These are phyloP conservation scores for Lactarius sp. DNA, from an alignment of 768 basidiomycete genomes.

Conservation along the genomic window DNA sequence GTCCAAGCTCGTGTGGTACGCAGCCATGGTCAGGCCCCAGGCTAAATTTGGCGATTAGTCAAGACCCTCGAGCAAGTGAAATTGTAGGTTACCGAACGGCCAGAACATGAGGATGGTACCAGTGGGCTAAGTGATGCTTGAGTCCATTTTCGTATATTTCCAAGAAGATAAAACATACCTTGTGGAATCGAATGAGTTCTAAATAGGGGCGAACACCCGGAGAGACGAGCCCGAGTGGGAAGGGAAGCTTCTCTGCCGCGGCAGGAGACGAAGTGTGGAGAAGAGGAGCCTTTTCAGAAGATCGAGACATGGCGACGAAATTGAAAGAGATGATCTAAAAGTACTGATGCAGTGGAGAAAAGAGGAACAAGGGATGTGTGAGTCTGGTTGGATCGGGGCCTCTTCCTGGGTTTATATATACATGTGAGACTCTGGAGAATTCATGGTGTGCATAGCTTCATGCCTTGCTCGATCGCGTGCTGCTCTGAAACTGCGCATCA, in stretches of 20 bases:
- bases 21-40: slow-evolving; percentile 27
- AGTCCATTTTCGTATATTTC: background rate
- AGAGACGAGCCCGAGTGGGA: slow-evolving; percentile 24
- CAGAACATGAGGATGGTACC: slow-evolving; percentile 24
- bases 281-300: slow-evolving; percentile 13
- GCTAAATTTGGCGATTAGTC: slow-evolving; percentile 11
- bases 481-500: background rate
- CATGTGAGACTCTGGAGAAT: background rate
- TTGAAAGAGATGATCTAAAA: background rate
- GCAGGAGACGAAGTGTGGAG: slow-evolving; percentile 2
- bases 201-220: slow-evolving; percentile 24
- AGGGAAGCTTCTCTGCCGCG: slow-evolving; percentile 22
- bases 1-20: slow-evolving; percentile 19
- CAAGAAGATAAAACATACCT: background rate
- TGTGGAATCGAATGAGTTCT: slow-evolving; percentile 25
- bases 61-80: background rate
- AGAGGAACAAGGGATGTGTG: background rate
- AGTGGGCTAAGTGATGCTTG: slow-evolving; percentile 12
- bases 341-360: background rate
- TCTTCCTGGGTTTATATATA: slow-evolving; percentile 6
- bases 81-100: slow-evolving; percentile 11
- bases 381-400: background rate
- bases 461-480: background rate
- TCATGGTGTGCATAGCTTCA: background rate
- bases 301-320: slow-evolving; percentile 1